Evolutionary conservation across 2,329 filamentous ascomycete species (phyloP).

Genomic region (Aspergillus sp.): DNA sequence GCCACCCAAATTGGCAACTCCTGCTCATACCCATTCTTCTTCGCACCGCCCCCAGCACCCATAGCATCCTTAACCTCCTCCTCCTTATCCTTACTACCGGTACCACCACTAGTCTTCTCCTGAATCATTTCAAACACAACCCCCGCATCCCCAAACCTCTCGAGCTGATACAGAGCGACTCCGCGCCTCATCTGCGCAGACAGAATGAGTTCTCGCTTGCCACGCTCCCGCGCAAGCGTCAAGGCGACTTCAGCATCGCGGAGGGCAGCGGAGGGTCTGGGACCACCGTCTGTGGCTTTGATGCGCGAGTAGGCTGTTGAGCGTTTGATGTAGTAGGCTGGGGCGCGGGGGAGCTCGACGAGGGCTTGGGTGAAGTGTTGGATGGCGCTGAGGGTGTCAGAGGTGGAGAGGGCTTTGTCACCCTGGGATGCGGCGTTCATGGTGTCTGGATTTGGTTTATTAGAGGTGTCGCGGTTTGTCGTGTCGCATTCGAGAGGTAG

Average conservation of each 20-base stretch:
- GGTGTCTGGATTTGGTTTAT: neutral
- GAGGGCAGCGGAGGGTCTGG: constrained; percentile 48
- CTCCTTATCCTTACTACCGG: constrained; percentile 6
- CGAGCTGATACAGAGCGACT: constrained; percentile 64
- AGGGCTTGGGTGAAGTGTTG: constrained; percentile 62
- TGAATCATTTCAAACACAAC: constrained; percentile 57
- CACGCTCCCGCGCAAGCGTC: constrained; percentile 57
- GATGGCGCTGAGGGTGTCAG: constrained; percentile 63
- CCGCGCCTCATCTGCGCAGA: constrained; percentile 77
- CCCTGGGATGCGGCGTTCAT: constrained; percentile 54
- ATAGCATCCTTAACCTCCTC: constrained; percentile 26
- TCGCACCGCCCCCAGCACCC: constrained; percentile 11
- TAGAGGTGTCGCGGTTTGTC: neutral
- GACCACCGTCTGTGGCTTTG: constrained; percentile 42
- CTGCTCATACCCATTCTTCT: constrained; percentile 21
- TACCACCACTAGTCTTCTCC: constrained; percentile 44
- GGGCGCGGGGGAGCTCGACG: constrained; percentile 54
- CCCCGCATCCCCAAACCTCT: constrained; percentile 66
- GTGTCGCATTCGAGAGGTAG: neutral
- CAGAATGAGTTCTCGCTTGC: constrained; percentile 66
- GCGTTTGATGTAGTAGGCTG: constrained; percentile 73
- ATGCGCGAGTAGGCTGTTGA: constrained; percentile 69
- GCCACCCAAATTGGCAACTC: constrained; percentile 52
- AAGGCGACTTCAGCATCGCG: constrained; percentile 63
- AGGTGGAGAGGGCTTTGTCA: constrained; percentile 53